Conservation (phyloP, 768 basidiomycete genomes). For the Naganishia friedmannii region DNA sequence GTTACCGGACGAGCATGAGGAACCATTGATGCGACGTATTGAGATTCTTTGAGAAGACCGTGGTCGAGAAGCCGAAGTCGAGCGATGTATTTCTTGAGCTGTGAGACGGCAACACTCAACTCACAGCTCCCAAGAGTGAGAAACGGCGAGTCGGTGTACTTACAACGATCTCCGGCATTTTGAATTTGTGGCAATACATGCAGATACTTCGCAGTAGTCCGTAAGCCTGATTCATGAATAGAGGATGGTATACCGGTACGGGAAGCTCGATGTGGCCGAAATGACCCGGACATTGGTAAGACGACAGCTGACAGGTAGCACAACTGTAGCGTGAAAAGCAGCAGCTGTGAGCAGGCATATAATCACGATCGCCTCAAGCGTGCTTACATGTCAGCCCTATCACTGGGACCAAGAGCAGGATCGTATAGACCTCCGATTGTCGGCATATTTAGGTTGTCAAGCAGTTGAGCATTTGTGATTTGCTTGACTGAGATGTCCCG, state of each 20-base stretch:
- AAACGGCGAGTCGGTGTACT: slow-evolving; percentile 21
- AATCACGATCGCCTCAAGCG: neutral
- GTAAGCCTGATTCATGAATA: slow-evolving; percentile 90
- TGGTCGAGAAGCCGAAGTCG: slow-evolving; percentile 84
- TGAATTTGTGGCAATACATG: slow-evolving; percentile 91
- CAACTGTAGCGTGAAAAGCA: slow-evolving; percentile 60
- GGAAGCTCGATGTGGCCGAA: slow-evolving; percentile 97
- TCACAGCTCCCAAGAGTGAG: neutral
- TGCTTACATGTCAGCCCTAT: slow-evolving; percentile 83
- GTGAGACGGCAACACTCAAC: slow-evolving; percentile 38
- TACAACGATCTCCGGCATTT: slow-evolving; percentile 70
- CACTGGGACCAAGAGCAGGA: slow-evolving; percentile 85
- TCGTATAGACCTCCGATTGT: slow-evolving; percentile 92
- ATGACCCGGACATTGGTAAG: slow-evolving; percentile 94
- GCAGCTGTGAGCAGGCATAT: neutral
- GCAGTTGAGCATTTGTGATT: slow-evolving; percentile 83
- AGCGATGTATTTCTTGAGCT: slow-evolving; percentile 80
- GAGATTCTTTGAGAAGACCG: slow-evolving; percentile 78
- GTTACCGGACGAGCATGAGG: slow-evolving; percentile 48
- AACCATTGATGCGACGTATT: slow-evolving; percentile 68
- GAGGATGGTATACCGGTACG: slow-evolving; percentile 88
- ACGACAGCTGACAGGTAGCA: slow-evolving; percentile 84
- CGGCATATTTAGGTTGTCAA: slow-evolving; percentile 90
- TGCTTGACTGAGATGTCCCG: slow-evolving; percentile 95
- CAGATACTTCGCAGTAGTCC: slow-evolving; percentile 82